These are phyloP conservation scores for Saccharomycopsis babjevae DNA, from an alignment of 805 yeast species.

Conservation along the genomic window DNA sequence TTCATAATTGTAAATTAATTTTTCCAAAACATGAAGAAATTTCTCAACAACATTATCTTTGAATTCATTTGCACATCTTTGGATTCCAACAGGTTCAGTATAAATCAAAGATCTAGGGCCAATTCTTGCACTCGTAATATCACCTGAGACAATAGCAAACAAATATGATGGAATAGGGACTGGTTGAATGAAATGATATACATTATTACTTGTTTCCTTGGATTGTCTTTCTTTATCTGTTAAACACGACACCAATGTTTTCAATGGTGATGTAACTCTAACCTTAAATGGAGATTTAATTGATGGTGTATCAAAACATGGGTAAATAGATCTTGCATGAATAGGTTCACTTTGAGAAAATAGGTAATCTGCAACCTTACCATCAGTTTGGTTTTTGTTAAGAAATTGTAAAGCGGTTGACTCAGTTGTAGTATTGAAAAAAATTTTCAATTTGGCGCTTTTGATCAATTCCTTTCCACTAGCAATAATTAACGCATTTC, in stretches of 20 bases:
- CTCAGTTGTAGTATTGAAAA: constrained; percentile 58
- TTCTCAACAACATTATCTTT: constrained; percentile 64
- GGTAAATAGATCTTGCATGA: constrained; percentile 80
- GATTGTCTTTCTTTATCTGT: constrained; percentile 23
- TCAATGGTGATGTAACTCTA: constrained; percentile 49
- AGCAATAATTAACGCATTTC: constrained; percentile 40
- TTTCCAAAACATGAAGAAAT: constrained; percentile 71
- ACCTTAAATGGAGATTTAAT: constrained; percentile 58
- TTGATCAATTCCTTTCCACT: constrained; percentile 3
- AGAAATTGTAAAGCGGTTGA: constrained; percentile 87
- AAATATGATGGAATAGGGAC: constrained; percentile 82
- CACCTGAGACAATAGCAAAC: constrained; percentile 80
- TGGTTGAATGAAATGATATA: constrained; percentile 53
- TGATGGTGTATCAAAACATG: constrained; percentile 86
- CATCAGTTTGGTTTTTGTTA: constrained; percentile 63
- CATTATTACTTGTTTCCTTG: constrained; percentile 17
- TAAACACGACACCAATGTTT: constrained; percentile 68
- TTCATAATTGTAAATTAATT: constrained; percentile 65
- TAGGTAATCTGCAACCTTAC: constrained; percentile 56
- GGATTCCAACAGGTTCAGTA: constrained; percentile 61
- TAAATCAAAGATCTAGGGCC: constrained; percentile 85
- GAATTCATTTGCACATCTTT: constrained; percentile 70
- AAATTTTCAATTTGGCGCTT: constrained; percentile 29
- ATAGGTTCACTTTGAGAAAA: constrained; percentile 90
- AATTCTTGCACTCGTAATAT: constrained; percentile 50